Evolutionary conservation across 768 basidiomycete species (phyloP), one percentile per base, ranked within the genome.

Genomic region (Trametes punicea): DNA sequence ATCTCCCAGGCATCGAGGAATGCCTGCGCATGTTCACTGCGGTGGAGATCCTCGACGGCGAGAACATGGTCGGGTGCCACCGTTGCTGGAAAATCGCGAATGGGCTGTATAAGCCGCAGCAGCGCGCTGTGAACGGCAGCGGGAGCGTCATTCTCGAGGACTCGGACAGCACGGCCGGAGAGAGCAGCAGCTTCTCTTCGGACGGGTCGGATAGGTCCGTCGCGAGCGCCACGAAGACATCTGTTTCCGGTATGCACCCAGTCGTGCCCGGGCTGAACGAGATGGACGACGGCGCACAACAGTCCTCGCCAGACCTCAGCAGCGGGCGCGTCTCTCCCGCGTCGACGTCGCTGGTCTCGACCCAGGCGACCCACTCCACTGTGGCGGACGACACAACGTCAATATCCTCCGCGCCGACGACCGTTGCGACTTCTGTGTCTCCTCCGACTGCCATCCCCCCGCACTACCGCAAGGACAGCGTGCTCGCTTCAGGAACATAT

Each of bases 71-170:
- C 50, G 93, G 93, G 0, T 98, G 95, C 69, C 80, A 88, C 61
- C 80, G 87, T 48, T 98, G 95, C 72, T 98, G 95, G 95, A 94
- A 93, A 76, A 85, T 93, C 31, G 84, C 82, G 53, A 83, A 93
- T 65, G 87, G 88, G 16, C 69, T 78, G 54, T 81, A 84, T 61
- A 68, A 73, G 42, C 72, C 71, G 0, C 56, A 44, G n/a, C 50
- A 34, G 6, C 46, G 34, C 18, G 59, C 30, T 33, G 50, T n/a
- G 13, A 36, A 36, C n/a, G 9, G 34, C 9, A 16, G 41, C 26
- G 62, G n/a, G n/a, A n/a, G 42, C 30, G 59, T 40, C 18, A 15
- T 25, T 13, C 8, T 29, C 15, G 62, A 56, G 11, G 56, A 60
- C 36, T 51, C 53, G 18, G 59, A 60, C n/a, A 60, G 55, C 55